Evolutionary conservation across 805 yeast genomes (phyloP).

Genomic region (Debaryomyces hansenii): DNA sequence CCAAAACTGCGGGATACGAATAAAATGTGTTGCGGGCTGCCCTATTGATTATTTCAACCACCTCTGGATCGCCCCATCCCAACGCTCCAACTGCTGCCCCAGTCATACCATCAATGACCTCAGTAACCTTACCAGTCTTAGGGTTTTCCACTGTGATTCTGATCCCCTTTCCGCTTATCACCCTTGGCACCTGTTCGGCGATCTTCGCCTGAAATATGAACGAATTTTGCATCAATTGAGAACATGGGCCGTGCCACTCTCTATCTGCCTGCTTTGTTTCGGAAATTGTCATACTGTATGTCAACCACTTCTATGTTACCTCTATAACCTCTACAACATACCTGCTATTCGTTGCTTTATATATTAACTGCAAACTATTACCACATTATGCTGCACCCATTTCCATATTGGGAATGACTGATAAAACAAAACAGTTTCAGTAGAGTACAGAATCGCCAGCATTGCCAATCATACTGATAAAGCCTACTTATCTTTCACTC

Average conservation of each 20-base stretch:
- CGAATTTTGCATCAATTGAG: constrained; percentile 20
- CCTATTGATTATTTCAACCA: constrained; percentile 16
- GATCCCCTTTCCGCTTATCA: constrained; percentile 44
- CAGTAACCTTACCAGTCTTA: constrained; percentile 32
- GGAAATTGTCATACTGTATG: no score
- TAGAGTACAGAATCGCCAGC: no score
- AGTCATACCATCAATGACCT: constrained; percentile 24
- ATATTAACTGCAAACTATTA: no score
- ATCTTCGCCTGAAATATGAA: constrained; percentile 46
- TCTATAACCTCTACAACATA: no score
- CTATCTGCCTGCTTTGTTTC: no score
- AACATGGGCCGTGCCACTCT: background rate
- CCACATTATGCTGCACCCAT: no score
- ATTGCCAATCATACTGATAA: no score
- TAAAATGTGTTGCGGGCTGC: constrained; percentile 22
- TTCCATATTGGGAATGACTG: no score
- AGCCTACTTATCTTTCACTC: no score
- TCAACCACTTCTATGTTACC: no score
- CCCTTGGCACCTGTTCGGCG: constrained; percentile 35
- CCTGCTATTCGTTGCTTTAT: no score
- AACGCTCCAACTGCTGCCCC: constrained; percentile 38
- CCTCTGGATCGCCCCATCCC: constrained; percentile 30
- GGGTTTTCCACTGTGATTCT: constrained; percentile 43
- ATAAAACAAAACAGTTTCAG: no score
- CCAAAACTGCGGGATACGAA: constrained; percentile 23